Evolutionary conservation across 768 basidiomycete species (phyloP).

Genomic region (Tulasnella sp.): DNA sequence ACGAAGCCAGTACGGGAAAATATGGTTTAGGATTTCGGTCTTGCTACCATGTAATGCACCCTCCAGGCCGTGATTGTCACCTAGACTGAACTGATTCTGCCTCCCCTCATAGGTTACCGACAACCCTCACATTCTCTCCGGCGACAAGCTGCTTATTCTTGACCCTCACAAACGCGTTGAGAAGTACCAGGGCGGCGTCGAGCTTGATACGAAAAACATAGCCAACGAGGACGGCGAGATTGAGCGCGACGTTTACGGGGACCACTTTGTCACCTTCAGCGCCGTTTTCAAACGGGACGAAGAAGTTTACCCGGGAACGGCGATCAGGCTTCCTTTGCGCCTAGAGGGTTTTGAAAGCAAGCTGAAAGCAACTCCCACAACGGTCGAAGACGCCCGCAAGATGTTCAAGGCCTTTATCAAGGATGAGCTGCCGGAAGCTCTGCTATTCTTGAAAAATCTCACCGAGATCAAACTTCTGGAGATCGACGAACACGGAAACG

Average conservation of each 20-base stretch:
- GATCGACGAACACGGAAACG: conserved; percentile 42
- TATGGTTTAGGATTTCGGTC: conserved; percentile 15
- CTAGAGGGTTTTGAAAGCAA: conserved; percentile 44
- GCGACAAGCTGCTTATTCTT: neutral
- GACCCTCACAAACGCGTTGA: conserved; percentile 22
- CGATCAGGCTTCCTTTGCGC: conserved; percentile 57
- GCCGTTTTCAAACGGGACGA: neutral
- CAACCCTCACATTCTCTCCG: conserved; percentile 27
- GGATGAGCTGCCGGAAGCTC: neutral
- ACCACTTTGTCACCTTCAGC: conserved; percentile 16
- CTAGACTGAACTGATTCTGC: neutral
- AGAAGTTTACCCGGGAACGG: conserved; percentile 45
- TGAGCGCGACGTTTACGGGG: neutral
- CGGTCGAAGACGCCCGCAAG: conserved; percentile 51
- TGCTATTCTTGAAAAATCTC: conserved; percentile 22
- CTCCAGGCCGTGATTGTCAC: neutral
- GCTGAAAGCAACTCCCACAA: conserved; percentile 47
- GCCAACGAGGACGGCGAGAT: neutral
- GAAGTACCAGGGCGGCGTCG: neutral
- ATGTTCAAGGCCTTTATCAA: conserved; percentile 41
- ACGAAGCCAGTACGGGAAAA: conserved; percentile 16
- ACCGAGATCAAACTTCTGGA: conserved; percentile 48
- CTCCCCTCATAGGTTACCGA: conserved; percentile 5
- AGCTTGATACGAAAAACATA: neutral
- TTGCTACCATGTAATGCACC: conserved; percentile 8